Base-by-base conservation (phyloP, 352 stramenopile genomes). In the Phytophthora niederhauseri region DNA sequence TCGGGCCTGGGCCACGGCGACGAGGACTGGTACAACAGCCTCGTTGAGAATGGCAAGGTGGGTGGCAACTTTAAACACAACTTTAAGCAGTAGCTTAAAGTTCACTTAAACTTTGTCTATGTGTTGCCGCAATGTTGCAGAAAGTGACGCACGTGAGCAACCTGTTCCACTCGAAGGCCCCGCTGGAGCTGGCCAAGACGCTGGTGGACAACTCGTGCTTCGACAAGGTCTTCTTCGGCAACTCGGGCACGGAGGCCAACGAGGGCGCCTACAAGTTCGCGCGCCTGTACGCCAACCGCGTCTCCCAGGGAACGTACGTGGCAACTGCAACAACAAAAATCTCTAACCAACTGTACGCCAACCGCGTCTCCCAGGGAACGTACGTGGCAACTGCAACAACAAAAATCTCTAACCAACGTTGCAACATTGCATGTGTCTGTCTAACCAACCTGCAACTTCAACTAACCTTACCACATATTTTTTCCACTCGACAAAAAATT, bases 211-310 rank as follows among this genome's bases (percentile, higher is more conserved):
- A 98, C 72, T 98, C 91, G n/a, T 86, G 84, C 46, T 97, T 99
- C 62, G 89, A 97, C 75, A 98, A 98, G 75, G 97, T 97, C n/a
- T 99, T 99, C 81, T 99, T 99, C 81, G 98, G 92, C 76, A 99
- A 99, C 78, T 98, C 87, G 2, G 85, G 97, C 57, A 97, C 91
- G 15, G 93, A 98, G 72, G 88, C 89, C 55, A 97, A 95, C 72
- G 90, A 97, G 70, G 91, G 81, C 19, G 89, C 89, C 1, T 91
- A 93, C 73, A 97, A 97, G 66, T 97, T 97, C 60, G 86, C 89
- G 38, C 80, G 86, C n/a, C 65, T 94, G 19, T 93, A 93, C 48
- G 85, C 83, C 51, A 92, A 90, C 66, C 75, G 74, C 38, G 61
- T 89, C 38, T 75, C 80, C 17, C 66, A 92, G 81, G 80, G 76